Conservation (phyloP, 257 asterid species). For the Solanum dulcamara region DNA sequence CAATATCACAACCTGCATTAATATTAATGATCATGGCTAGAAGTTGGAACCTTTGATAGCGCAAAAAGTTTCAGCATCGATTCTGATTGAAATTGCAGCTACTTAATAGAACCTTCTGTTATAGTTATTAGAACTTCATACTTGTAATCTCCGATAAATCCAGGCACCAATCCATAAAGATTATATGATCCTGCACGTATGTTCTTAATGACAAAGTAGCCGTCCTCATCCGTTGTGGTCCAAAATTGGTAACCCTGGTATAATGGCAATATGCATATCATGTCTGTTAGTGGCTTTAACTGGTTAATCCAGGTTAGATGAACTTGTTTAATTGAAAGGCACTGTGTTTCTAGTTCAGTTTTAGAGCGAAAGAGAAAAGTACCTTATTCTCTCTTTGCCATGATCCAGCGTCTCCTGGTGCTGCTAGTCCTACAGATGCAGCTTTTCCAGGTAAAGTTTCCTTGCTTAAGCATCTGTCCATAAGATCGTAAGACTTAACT, state of each 20-base stretch:
- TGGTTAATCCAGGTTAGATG: background rate
- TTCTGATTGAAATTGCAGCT: background rate
- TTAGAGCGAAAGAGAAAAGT: background rate
- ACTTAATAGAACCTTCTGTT: conserved; percentile 1
- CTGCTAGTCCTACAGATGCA: conserved; percentile 22
- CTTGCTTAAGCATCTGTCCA: conserved; percentile 3
- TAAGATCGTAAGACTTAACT: background rate
- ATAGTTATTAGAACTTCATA: conserved; percentile 1
- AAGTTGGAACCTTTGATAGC: background rate
- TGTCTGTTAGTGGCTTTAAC: background rate
- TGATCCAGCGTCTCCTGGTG: conserved; percentile 16
- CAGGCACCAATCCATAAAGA: background rate
- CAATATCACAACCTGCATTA: background rate
- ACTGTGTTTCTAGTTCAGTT: background rate
- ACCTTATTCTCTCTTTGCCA: conserved; percentile 33
- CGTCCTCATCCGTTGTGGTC: background rate
- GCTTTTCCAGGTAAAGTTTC: conserved; percentile 14
- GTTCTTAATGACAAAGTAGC: background rate
- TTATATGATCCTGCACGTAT: background rate
- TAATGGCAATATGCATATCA: background rate
- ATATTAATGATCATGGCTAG: background rate
- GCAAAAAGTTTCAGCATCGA: background rate
- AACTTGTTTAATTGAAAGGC: background rate
- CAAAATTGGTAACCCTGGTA: conserved; percentile 10
- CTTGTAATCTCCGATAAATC: conserved; percentile 5